These are phyloP conservation scores for Talaromyces sp. DNA, from an alignment of 2,329 filamentous ascomycete species.

Conservation along the genomic window DNA sequence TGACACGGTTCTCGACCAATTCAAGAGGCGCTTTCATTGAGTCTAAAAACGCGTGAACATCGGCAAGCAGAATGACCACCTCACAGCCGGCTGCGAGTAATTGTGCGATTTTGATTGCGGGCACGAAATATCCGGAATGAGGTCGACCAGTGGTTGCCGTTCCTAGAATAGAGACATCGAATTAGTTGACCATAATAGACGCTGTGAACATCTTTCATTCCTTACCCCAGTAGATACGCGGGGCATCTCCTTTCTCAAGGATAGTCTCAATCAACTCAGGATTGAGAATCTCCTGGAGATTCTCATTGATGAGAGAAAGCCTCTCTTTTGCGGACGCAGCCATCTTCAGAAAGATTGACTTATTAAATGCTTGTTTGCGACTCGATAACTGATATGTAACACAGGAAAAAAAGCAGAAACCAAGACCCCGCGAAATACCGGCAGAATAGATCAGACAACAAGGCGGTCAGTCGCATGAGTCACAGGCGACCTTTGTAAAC, in stretches of 20 bases:
- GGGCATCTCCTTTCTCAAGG: conserved; percentile 30
- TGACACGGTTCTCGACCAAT: conserved; percentile 73
- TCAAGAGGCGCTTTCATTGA: conserved; percentile 75
- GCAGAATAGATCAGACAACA: not conserved
- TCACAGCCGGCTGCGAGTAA: conserved; percentile 81
- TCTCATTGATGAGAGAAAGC: conserved; percentile 72
- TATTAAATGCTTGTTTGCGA: not conserved
- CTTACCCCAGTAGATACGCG: conserved; percentile 35
- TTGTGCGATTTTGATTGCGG: conserved; percentile 85
- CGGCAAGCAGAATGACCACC: conserved; percentile 68
- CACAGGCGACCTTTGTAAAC: not conserved
- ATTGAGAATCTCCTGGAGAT: conserved; percentile 78
- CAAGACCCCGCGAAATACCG: not conserved
- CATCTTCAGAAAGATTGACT: not conserved
- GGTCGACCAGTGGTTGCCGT: conserved; percentile 83
- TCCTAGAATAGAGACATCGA: conserved; percentile 15
- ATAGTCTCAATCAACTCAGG: conserved; percentile 49
- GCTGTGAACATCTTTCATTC: not conserved
- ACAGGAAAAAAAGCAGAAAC: not conserved
- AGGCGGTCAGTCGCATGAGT: not conserved
- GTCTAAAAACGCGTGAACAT: conserved; percentile 59
- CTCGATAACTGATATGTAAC: not conserved
- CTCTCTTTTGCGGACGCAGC: conserved; percentile 49
- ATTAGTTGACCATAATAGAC: not conserved
- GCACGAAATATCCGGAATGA: conserved; percentile 85